phyloP scores from a whole-genome alignment of 73 alveolate genomes.

The Tetrahymena elliotti region DNA sequence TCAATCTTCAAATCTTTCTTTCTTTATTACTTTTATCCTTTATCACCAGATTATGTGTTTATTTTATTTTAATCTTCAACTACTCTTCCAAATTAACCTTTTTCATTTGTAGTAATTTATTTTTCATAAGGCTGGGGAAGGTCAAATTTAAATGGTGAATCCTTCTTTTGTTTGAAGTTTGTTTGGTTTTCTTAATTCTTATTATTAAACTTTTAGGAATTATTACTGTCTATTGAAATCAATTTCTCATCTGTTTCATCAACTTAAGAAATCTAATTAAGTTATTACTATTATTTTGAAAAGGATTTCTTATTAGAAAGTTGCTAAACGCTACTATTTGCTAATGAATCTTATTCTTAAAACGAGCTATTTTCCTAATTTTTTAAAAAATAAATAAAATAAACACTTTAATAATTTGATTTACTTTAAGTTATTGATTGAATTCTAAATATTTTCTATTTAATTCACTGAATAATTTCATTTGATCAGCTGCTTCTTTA shows the following conservation, averaged over 20 bases:
- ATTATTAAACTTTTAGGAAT: not conserved
- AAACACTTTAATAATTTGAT: not conserved
- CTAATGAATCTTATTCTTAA: not conserved
- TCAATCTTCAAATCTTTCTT: not conserved
- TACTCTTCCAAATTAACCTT: not conserved
- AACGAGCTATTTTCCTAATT: not conserved
- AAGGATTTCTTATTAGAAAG: not conserved
- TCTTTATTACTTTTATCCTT: not conserved
- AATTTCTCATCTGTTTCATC: not conserved
- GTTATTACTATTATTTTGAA: not conserved
- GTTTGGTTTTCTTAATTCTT: not conserved
- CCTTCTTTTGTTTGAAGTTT: not conserved
- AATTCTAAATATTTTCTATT: not conserved
- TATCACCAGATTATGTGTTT: not conserved
- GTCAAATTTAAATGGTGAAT: not conserved
- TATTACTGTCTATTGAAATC: not conserved
- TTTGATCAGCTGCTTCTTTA: not conserved
- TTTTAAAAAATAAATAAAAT: too few species aligned
- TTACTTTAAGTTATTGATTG: not conserved
- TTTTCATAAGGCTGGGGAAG: not conserved
- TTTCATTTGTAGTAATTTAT: not conserved
- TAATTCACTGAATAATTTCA: not conserved
- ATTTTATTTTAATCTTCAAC: not conserved
- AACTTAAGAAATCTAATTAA: not conserved
- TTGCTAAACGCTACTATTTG: not conserved